A percentile compares a stretch with the other conserved stretches of the same genome.
Evolutionary conservation across 441 rosid genomes (phyloP).

Genomic region (Rhodomyrtus psidioides): DNA sequence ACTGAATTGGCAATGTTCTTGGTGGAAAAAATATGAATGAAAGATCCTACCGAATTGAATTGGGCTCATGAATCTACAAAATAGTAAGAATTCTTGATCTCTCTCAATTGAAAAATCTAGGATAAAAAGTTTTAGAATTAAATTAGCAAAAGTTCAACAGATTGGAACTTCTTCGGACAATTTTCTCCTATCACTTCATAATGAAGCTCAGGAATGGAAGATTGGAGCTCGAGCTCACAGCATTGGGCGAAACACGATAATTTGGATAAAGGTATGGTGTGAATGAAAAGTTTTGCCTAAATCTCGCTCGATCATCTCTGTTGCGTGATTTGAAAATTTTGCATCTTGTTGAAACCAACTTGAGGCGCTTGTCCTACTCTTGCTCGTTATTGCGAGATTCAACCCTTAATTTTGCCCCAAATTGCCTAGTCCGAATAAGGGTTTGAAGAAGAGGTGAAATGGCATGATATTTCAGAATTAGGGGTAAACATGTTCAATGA

Average conservation of each 20-base stretch:
- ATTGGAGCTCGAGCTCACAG: no score
- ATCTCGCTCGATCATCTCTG: neutral
- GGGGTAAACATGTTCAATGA: neutral
- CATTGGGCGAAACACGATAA: no score
- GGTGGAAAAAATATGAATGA: no score
- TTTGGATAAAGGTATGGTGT: no score
- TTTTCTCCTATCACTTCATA: no score
- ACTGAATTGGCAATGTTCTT: no score
- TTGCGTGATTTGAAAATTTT: neutral
- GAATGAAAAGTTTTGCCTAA: neutral
- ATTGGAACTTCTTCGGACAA: no score
- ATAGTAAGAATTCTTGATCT: neutral
- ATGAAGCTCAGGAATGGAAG: neutral
- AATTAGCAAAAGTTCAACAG: no score
- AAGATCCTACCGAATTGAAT: neutral
- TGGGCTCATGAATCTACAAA: neutral
- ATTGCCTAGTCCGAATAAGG: neutral
- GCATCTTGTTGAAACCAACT: neutral
- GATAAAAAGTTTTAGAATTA: neutral
- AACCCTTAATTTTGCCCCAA: neutral
- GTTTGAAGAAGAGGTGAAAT: neutral
- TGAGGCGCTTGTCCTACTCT: neutral
- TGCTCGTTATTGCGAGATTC: neutral
- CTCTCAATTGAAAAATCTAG: neutral
- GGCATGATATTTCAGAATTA: neutral